Base-by-base conservation (phyloP, 2,329 filamentous ascomycete species). In the Triangularia verruculosa region DNA sequence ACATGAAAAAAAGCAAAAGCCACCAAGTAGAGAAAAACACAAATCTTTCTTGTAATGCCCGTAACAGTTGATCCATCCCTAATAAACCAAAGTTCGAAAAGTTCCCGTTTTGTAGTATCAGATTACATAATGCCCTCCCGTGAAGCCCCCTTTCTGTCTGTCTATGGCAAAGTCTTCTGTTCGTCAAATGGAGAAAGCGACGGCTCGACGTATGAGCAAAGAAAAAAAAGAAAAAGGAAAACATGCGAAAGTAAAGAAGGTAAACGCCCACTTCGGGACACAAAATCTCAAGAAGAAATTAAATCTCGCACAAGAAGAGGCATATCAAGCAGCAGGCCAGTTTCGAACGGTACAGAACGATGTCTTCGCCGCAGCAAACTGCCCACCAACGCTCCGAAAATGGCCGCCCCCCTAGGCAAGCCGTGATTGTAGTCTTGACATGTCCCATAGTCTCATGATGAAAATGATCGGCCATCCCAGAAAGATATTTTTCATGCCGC, bases 111-210 rank as follows among this genome's bases (percentile, higher is more conserved):
- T 68, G 56, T 62, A 66, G 61, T 64, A 65, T 69, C 67, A 64
- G 65, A 66, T 69, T 70, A 70, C 67, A 69, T 61, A 64, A 63
- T 66, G 66, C 67, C 66, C 66, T 61, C 67, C 64, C 67, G 61
- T 65, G 62, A 66, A 64, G 43, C 59, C 63, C 67, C 59, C 32
- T 63, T 39, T 61, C 22, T 64, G 25, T 64, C 59, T 66, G 59
- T 68, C 66, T 68, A 68, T 68, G 53, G 59, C 39, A 24, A 63
- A 59, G 47, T 54, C 57, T 59, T 63, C 60, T 66, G 63, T 62
- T 53, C 51, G 59, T 59, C 63, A 47, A 47, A 47, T 47, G 39
- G 39, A 47, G 39, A 47, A 47, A 47, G 39, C 39, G 39, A 47
- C 39, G 39, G 51, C 25, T 54, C 51, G 51, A 28, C 66, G 53